Evolutionary conservation across 176 grass and related monocot species (phyloP).

Genomic region (Juncus inflexus): DNA sequence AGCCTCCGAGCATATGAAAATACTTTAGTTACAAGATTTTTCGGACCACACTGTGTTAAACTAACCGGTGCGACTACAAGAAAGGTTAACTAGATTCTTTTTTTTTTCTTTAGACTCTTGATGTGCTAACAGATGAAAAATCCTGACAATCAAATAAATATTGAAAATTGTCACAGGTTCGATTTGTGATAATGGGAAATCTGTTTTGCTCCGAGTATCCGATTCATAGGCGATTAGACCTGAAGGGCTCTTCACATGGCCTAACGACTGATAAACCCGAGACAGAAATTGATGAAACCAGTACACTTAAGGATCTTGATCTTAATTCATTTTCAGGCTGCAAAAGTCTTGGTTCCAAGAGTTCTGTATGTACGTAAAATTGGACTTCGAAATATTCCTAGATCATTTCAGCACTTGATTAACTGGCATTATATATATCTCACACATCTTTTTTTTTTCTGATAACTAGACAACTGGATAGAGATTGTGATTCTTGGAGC

Average conservation of each 20-base stretch:
- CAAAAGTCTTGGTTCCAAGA: constrained; percentile 85
- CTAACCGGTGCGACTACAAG: too few species aligned
- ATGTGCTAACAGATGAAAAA: too few species aligned
- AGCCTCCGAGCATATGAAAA: too few species aligned
- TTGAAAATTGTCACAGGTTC: constrained; percentile 47
- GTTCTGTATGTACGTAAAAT: constrained; percentile 66
- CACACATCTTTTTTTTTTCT: constrained; percentile 5
- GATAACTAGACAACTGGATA: constrained; percentile 82
- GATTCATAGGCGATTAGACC: constrained; percentile 89
- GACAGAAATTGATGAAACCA: constrained; percentile 86
- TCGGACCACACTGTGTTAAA: too few species aligned
- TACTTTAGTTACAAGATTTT: too few species aligned
- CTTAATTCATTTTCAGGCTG: constrained; percentile 95
- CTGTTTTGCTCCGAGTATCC: constrained; percentile 77
- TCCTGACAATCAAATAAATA: too few species aligned
- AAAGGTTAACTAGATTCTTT: too few species aligned
- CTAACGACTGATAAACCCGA: constrained; percentile 80
- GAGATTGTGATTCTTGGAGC: constrained; percentile 92
- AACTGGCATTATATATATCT: background rate
- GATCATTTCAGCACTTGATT: too few species aligned
- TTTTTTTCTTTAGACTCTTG: too few species aligned
- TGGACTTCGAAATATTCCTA: background rate
- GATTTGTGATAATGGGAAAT: constrained; percentile 99
- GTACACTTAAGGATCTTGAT: constrained; percentile 96
- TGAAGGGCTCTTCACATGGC: constrained; percentile 97